These are phyloP conservation scores for Fusarium sp. DNA, from an alignment of 2,329 filamentous ascomycete genomes.

Conservation along the genomic window DNA sequence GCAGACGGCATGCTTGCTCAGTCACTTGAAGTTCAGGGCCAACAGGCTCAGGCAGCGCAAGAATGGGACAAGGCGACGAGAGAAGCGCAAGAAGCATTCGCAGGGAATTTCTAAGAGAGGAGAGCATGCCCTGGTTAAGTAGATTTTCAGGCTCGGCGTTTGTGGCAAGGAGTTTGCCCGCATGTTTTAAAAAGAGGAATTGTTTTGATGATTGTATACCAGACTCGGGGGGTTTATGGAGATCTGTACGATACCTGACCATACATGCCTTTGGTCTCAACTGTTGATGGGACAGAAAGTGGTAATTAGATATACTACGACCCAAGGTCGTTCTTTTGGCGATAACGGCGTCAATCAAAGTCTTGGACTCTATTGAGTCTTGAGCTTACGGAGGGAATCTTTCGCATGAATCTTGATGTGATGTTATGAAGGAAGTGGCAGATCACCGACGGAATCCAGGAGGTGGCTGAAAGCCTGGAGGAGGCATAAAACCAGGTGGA, in stretches of 20 bases:
- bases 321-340: conserved; percentile 23
- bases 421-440: conserved; percentile 2
- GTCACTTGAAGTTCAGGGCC: conserved; percentile 78
- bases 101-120: conserved; percentile 43
- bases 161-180: conserved; percentile 41
- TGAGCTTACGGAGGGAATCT: conserved; percentile 26
- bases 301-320: conserved; percentile 35
- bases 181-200: conserved; percentile 37
- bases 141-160: conserved; percentile 37
- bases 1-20: conserved; percentile 82
- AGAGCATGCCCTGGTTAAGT: conserved; percentile 14
- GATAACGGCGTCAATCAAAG: conserved; percentile 26
- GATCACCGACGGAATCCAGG: conserved; percentile 56
- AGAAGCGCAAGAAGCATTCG: conserved; percentile 57
- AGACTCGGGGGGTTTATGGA: conserved; percentile 27
- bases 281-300: conserved; percentile 21
- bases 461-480: conserved; percentile 59
- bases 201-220: conserved; percentile 45
- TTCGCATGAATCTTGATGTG: conserved; percentile 24
- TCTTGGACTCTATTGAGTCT: conserved; percentile 25
- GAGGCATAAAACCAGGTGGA: conserved; percentile 55
- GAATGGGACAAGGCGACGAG: conserved; percentile 56
- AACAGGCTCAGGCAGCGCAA: conserved; percentile 56
- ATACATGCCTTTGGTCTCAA: conserved; percentile 35
- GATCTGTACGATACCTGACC: conserved; percentile 39